Percentiles rank a stretch among this genome's conserved stretches.
phyloP scores from a whole-genome alignment of 2,329 filamentous ascomycete genomes.

The Seiridium cupressi region DNA sequence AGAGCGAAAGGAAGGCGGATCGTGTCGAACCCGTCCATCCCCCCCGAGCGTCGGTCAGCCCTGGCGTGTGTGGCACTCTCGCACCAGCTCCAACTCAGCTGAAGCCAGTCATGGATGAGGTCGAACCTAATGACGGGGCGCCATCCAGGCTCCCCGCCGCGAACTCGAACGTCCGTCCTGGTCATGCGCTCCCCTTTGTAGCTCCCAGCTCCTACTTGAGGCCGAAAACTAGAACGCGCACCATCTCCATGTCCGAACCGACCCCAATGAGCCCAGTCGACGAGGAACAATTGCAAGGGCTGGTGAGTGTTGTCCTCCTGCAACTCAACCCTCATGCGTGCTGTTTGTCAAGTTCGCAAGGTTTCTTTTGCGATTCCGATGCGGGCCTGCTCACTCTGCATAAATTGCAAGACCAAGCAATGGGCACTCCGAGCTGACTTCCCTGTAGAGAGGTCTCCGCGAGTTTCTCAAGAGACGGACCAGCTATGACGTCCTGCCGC shows the following conservation, averaged over 20 bases:
- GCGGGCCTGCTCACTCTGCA: background rate
- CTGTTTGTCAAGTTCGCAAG: too few relatives aligned
- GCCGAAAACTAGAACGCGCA: slow-evolving; percentile 37
- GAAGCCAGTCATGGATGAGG: slow-evolving; percentile 6
- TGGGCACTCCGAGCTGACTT: background rate
- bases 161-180: slow-evolving; percentile 16
- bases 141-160: slow-evolving; percentile 5
- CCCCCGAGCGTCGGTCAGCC: background rate
- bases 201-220: slow-evolving; percentile 59
- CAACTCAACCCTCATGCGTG: too few relatives aligned
- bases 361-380: background rate
- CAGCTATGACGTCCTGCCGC: slow-evolving; percentile 94
- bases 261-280: slow-evolving; percentile 61
- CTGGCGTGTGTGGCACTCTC: background rate
- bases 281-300: slow-evolving; percentile 73
- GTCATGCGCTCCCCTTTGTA: slow-evolving; percentile 56
- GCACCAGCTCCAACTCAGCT: background rate
- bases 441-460: slow-evolving; percentile 75
- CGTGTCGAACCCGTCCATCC: too few relatives aligned
- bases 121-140: slow-evolving; percentile 4
- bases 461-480: slow-evolving; percentile 95
- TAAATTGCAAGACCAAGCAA: background rate
- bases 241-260: slow-evolving; percentile 39
- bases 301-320: slow-evolving; percentile 56
- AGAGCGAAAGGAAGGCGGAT: too few relatives aligned